Conservation (phyloP, 345 rosid genomes). For the Cardamine resedifolia region DNA sequence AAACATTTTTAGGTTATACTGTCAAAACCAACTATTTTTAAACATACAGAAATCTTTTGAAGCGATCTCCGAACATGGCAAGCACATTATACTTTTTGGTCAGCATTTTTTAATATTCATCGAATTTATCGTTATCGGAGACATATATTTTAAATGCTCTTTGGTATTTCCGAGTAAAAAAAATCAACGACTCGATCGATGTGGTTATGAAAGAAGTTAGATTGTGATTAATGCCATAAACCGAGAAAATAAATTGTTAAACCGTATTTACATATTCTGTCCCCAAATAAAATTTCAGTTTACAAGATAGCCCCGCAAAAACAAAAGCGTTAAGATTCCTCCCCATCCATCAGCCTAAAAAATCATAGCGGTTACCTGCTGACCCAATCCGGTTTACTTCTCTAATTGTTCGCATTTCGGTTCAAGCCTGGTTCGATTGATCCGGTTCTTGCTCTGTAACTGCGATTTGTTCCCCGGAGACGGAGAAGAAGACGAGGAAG, state of each 20-base stretch:
- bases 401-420: constrained; percentile 31
- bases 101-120: background rate
- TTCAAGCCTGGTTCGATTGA: constrained; percentile 41
- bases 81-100: constrained; percentile 22
- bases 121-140: background rate
- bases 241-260: constrained; percentile 7
- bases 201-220: background rate
- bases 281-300: constrained; percentile 7
- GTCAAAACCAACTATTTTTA: background rate
- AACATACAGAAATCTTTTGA: constrained; percentile 6
- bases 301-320: constrained; percentile 3
- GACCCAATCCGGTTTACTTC: constrained; percentile 12
- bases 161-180: constrained; percentile 23
- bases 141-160: background rate
- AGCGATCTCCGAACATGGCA: constrained; percentile 32
- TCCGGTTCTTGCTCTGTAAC: constrained; percentile 35
- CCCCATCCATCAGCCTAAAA: background rate
- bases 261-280: constrained; percentile 26
- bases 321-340: background rate
- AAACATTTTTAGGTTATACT: background rate
- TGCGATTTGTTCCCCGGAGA: constrained; percentile 29
- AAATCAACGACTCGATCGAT: constrained; percentile 5
- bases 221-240: background rate
- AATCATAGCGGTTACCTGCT: background rate
- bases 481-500: constrained; percentile 30